A percentile compares a stretch with the other conserved stretches of the same genome.
These are phyloP conservation scores for Coemansia sp. DNA, from an alignment of 192 early-diverging fungal genomes.

Conservation along the genomic window DNA sequence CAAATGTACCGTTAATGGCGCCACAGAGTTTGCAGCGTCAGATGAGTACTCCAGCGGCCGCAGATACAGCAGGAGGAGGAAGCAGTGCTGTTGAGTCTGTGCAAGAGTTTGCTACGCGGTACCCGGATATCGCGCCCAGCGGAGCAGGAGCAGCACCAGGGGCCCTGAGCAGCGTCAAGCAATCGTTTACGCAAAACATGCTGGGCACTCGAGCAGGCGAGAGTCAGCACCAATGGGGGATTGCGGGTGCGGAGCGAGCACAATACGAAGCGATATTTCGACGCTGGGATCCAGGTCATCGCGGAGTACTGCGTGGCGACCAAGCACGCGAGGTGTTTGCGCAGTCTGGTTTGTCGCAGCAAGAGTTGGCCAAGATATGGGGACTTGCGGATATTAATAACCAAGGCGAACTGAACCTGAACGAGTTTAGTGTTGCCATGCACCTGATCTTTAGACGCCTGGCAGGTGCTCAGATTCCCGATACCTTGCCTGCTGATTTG, in stretches of 20 bases:
- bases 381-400: constrained; percentile 41
- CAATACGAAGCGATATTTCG: constrained; percentile 53
- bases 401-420: constrained; percentile 83
- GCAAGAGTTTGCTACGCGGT: constrained; percentile 38
- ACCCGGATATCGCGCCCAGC: constrained; percentile 33
- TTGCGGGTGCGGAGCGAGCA: constrained; percentile 28
- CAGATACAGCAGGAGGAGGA: constrained; percentile 1
- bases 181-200: constrained; percentile 35
- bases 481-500: constrained; percentile 76
- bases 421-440: constrained; percentile 98
- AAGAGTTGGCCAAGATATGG: constrained; percentile 62
- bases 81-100: constrained; percentile 17
- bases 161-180: constrained; percentile 32
- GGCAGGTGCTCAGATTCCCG: constrained; percentile 79
- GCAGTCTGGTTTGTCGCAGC: constrained; percentile 56
- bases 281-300: constrained; percentile 55
- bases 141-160: constrained; percentile 9
- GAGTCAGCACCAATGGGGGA: constrained; percentile 45
- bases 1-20: neutral
- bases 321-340: constrained; percentile 62
- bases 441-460: constrained; percentile 89
- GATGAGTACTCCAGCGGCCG: neutral
- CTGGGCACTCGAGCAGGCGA: constrained; percentile 25
- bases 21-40: neutral
- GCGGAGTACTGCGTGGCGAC: constrained; percentile 56